Conservation (phyloP, 2,329 filamentous ascomycete genomes). For the Diplodia corticola region DNA sequence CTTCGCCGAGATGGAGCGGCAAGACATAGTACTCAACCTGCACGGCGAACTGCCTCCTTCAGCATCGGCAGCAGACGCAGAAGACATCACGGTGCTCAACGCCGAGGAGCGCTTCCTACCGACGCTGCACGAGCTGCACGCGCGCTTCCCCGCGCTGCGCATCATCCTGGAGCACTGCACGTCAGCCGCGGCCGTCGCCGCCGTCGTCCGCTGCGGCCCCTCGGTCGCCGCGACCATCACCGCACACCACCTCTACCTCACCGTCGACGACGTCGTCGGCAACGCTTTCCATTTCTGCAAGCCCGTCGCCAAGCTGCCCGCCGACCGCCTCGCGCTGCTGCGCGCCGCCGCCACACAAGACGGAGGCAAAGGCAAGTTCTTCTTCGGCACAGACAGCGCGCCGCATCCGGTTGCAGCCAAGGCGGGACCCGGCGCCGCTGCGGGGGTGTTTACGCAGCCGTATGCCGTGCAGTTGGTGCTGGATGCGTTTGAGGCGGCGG, state of each 20-base stretch:
- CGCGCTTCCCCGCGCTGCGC: constrained; percentile 69
- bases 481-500: constrained; percentile 63
- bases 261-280: constrained; percentile 64
- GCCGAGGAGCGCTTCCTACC: constrained; percentile 79
- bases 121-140: constrained; percentile 71
- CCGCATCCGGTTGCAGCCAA: constrained; percentile 66
- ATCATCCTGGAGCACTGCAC: constrained; percentile 81
- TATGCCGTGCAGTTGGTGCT: constrained; percentile 67
- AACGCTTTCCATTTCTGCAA: constrained; percentile 81
- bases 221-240: constrained; percentile 81
- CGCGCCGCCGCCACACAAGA: constrained; percentile 61
- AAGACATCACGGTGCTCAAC: constrained; percentile 54
- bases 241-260: constrained; percentile 81
- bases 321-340: constrained; percentile 71
- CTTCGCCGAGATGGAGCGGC: constrained; percentile 85
- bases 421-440: constrained; percentile 57
- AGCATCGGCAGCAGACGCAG: constrained; percentile 28
- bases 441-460: constrained; percentile 79
- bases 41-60: constrained; percentile 79
- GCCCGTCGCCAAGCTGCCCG: constrained; percentile 64
- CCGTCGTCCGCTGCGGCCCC: constrained; percentile 73
- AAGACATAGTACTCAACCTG: constrained; percentile 84
- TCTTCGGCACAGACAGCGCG: constrained; percentile 74
- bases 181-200: constrained; percentile 75
- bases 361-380: constrained; percentile 66